Percentiles rank a stretch among this genome's conserved stretches.
phyloP scores from a whole-genome alignment of 2,329 filamentous ascomycete species.

The Colletotrichum kahawae region DNA sequence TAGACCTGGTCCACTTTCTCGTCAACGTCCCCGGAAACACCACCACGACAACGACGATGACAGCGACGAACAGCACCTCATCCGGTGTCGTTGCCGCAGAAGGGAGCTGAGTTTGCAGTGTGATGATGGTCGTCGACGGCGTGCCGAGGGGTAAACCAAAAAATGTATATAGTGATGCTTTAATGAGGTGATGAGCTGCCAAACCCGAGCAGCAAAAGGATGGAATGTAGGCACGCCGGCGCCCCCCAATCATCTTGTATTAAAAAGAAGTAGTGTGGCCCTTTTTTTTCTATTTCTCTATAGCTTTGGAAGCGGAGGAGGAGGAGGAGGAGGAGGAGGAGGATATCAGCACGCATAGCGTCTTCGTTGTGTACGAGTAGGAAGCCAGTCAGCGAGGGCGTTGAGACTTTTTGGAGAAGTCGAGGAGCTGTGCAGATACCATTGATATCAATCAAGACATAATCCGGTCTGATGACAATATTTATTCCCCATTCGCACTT shows the following conservation, averaged over 20 bases:
- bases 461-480: not conserved
- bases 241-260: conserved; percentile 29
- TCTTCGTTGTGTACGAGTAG: conserved; percentile 14
- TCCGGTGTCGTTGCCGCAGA: conserved; percentile 33
- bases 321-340: not conserved
- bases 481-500: not conserved
- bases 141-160: not conserved
- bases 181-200: conserved; percentile 8
- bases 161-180: conserved; percentile 16
- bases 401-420: not conserved
- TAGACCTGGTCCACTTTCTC: conserved; percentile 55
- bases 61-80: not conserved
- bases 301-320: not conserved
- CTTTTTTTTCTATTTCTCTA: not conserved
- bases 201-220: not conserved
- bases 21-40: conserved; percentile 37
- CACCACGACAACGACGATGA: not conserved
- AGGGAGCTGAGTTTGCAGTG: conserved; percentile 18
- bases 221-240: conserved; percentile 15
- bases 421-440: conserved; percentile 11
- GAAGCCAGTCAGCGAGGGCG: not conserved
- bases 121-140: not conserved
- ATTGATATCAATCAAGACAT: conserved; percentile 12
- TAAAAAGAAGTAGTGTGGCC: conserved; percentile 22
- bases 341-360: conserved; percentile 9